Base-by-base conservation (phyloP, 2,329 filamentous ascomycete genomes). In the Pseudocercospora crystallina region DNA sequence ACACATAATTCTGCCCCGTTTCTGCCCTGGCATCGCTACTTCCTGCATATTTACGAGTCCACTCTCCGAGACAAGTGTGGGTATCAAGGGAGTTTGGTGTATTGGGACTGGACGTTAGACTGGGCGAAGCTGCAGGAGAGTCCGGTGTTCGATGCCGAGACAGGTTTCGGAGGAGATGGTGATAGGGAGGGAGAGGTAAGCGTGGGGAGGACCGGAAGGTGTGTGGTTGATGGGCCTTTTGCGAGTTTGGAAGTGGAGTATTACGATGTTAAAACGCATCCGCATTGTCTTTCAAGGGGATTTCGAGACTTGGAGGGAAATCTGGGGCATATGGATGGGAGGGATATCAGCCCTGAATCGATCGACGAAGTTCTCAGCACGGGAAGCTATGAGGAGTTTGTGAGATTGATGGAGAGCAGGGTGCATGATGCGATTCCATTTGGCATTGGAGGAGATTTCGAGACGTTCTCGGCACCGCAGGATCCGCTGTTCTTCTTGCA, bases 11-110 rank as follows among this genome's bases (percentile, higher is more conserved):
- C n/a, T n/a, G 57, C 61, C 42, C 57, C 58, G 43, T 66, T 66
- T 55, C 58, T 66, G 8, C 56, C 71, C 17, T 74, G 72, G 72
- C 73, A 75, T 52, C 65, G 73, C 2, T 70, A 71, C 53, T 73
- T 70, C 56, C 69, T 68, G 8, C 69, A 73, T 63, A 56, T 65
- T 3, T 75, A 72, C 56, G 73, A 76, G 50, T 65, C 71, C 47
- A 69, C 71, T 9, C 63, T 76, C 5, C 62, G 56, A 37, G 56
- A 70, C 15, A 69, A 73, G 48, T 76, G 74, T 48, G 70, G 69
- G 20, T 76, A 76, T 58, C 67, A 58, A 11, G 73, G 73, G 36
- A 61, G 60, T 34, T 41, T 48, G 12, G 54, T 54, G 7, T 61
- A 64, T 48, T 64, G 61, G 56, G 58, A 66, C 53, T 65, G 64